Conservation (phyloP, 257 asterid species). For the Eucommia ulmoides region DNA sequence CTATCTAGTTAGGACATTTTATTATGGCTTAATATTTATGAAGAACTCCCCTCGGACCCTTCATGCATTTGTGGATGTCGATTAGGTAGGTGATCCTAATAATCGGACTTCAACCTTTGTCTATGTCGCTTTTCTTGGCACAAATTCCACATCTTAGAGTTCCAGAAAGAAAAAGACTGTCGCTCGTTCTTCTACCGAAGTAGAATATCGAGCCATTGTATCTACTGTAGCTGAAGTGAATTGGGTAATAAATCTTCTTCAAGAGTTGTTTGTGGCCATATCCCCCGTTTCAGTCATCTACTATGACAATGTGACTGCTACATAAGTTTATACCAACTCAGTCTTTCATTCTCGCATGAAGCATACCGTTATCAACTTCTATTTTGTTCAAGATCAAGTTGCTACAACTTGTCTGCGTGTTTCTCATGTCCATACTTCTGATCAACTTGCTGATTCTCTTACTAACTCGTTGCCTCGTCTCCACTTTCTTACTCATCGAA, state of each 20-base stretch:
- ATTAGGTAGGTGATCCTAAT: slow-evolving; percentile 1
- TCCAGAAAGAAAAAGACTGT: slow-evolving; percentile 1
- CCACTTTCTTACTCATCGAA: background rate
- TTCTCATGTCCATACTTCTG: background rate
- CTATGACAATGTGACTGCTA: slow-evolving; percentile 1
- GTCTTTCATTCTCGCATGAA: slow-evolving; percentile 1
- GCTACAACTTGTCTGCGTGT: background rate
- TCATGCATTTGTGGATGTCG: background rate
- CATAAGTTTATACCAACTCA: background rate
- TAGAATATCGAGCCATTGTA: background rate
- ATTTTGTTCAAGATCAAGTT: background rate
- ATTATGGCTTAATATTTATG: background rate
- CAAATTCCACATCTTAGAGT: background rate
- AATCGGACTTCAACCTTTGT: background rate
- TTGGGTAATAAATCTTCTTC: background rate
- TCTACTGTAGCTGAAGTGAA: background rate
- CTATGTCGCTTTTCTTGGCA: background rate
- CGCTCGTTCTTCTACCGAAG: slow-evolving; percentile 3
- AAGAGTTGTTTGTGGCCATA: background rate
- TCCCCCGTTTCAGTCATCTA: background rate
- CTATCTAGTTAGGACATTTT: background rate
- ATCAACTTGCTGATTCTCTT: slow-evolving; percentile 1
- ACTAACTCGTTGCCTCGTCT: slow-evolving; percentile 1
- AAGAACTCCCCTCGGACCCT: background rate
- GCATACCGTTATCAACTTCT: background rate